Conservation (phyloP, 768 basidiomycete genomes). For the Pilatotrama ljubarskyi region DNA sequence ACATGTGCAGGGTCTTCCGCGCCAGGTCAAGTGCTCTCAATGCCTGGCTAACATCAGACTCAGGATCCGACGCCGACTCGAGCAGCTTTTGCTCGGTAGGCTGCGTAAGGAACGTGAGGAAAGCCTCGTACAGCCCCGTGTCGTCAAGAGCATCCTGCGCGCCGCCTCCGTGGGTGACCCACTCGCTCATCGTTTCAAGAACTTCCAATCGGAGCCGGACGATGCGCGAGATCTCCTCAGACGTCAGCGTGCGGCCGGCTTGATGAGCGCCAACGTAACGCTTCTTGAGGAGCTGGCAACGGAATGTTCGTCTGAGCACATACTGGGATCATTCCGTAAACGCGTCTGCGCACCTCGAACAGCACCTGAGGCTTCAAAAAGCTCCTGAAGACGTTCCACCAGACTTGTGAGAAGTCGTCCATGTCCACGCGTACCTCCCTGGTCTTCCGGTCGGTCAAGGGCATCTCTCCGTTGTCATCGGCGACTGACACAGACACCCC, state of each 20-base stretch:
- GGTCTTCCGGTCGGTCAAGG: conserved; percentile 70
- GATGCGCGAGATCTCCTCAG: conserved; percentile 49
- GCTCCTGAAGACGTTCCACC: conserved; percentile 84
- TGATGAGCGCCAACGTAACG: conserved; percentile 60
- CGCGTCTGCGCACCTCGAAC: conserved; percentile 64
- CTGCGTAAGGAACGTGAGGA: conserved; percentile 60
- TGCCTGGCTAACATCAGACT: conserved; percentile 12
- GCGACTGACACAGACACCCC: conserved; percentile 79
- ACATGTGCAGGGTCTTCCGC: conserved; percentile 40
- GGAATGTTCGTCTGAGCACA: not conserved
- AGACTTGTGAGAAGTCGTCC: conserved; percentile 69
- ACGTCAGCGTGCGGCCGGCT: conserved; percentile 41
- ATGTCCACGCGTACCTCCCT: conserved; percentile 73
- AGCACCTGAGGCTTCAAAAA: conserved; percentile 81
- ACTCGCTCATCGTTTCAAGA: conserved; percentile 64
- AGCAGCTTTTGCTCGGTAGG: conserved; percentile 50
- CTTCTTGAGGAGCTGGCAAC: conserved; percentile 68
- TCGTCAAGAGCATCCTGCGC: conserved; percentile 81
- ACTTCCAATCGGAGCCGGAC: conserved; percentile 61
- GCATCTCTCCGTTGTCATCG: conserved; percentile 86
- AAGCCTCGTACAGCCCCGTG: conserved; percentile 54
- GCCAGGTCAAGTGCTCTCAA: conserved; percentile 39
- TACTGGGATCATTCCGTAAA: not conserved
- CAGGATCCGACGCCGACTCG: conserved; percentile 1
- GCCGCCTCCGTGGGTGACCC: conserved; percentile 73